Evolutionary conservation across 805 yeast genomes (phyloP).

Genomic region (Sugiyamaella valdiviana): DNA sequence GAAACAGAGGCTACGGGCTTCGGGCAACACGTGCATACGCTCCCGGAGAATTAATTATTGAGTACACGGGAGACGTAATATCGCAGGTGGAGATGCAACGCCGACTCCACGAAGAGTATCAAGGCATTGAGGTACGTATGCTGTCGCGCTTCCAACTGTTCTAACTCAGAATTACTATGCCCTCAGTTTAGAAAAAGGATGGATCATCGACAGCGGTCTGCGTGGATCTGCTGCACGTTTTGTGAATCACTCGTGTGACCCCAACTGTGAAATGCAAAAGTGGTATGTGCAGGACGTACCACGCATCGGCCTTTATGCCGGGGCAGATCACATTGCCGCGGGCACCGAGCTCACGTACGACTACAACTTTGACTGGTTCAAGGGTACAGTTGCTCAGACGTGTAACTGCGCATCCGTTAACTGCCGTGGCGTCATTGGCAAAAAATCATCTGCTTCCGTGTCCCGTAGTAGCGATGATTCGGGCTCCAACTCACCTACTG

Average conservation of each 20-base stretch:
- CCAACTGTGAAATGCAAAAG: constrained; percentile 44
- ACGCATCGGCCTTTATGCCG: constrained; percentile 43
- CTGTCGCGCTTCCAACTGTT: background rate
- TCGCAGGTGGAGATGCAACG: constrained; percentile 35
- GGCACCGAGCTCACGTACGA: constrained; percentile 46
- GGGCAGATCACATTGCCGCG: constrained; percentile 30
- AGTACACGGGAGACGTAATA: constrained; percentile 47
- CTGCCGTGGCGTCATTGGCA: constrained; percentile 36
- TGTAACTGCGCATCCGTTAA: constrained; percentile 40
- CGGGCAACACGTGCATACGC: constrained; percentile 34
- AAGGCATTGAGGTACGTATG: constrained; percentile 17
- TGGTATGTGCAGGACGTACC: constrained; percentile 43
- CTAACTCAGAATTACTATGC: constrained; percentile 34
- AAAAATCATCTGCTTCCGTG: constrained; percentile 2
- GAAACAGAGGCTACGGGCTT: constrained; percentile 40
- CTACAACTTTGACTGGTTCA: constrained; percentile 43
- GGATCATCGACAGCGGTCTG: constrained; percentile 40
- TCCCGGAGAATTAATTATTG: constrained; percentile 39
- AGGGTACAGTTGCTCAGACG: constrained; percentile 38
- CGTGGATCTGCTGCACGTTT: constrained; percentile 46
- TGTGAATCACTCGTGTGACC: constrained; percentile 46
- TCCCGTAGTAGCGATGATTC: constrained; percentile 2
- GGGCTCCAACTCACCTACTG: constrained; percentile 4
- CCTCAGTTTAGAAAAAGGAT: constrained; percentile 38
- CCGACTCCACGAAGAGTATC: constrained; percentile 34